These are phyloP conservation scores for Mortierella sp. DNA, from an alignment of 371 early-diverging fungal genomes.

Conservation along the genomic window DNA sequence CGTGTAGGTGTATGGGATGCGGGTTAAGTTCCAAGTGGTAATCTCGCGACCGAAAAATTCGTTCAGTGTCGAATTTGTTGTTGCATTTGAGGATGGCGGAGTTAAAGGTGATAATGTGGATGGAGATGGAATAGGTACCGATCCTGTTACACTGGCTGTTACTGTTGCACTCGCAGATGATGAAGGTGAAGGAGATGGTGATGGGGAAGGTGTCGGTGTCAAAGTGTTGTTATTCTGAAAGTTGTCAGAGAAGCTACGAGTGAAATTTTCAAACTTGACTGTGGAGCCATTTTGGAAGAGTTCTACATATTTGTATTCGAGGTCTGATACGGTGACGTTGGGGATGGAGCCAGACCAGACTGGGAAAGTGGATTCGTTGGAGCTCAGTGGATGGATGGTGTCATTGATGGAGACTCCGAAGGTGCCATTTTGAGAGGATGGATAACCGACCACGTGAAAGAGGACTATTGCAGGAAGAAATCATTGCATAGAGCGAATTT, in stretches of 20 bases:
- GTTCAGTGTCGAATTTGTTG: constrained; percentile 55
- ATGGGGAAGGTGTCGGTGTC: too few species aligned
- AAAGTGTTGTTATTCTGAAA: too few species aligned
- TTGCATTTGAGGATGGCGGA: too few species aligned
- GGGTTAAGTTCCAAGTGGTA: constrained; percentile 60
- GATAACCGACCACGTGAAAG: constrained; percentile 43
- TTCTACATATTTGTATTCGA: constrained; percentile 30
- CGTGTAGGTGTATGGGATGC: constrained; percentile 62
- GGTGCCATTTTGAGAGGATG: constrained; percentile 2
- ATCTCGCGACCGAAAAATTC: constrained; percentile 67
- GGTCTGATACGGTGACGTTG: background rate
- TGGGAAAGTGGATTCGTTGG: constrained; percentile 29
- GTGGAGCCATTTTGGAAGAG: constrained; percentile 21
- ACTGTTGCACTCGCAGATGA: too few species aligned
- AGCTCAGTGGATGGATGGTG: constrained; percentile 14
- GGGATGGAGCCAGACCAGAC: constrained; percentile 33
- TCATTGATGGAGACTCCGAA: constrained; percentile 39
- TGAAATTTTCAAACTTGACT: constrained; percentile 32
- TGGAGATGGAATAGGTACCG: too few species aligned
- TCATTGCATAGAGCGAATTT: too few species aligned
- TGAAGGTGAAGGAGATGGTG: too few species aligned
- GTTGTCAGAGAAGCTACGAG: constrained; percentile 3
- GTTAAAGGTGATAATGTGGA: background rate
- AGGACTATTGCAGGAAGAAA: constrained; percentile 15
- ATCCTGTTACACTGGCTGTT: too few species aligned